These are phyloP conservation scores for Acorus calamus DNA, from an alignment of 106 monocot species.

Conservation along the genomic window DNA sequence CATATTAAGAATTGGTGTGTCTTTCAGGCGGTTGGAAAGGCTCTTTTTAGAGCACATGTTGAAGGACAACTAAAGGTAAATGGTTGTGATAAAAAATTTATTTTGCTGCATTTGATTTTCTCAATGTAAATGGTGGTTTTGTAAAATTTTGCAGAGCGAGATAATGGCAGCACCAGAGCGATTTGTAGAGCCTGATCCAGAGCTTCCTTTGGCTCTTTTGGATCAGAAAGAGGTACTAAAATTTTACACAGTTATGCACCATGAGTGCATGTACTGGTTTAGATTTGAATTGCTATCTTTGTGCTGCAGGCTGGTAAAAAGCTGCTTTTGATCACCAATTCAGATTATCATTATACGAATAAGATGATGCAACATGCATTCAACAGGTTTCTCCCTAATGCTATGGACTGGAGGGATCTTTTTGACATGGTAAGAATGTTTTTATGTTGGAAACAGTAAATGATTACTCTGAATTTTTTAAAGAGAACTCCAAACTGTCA, in stretches of 20 bases:
- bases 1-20: constrained; percentile 14
- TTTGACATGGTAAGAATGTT: constrained; percentile 75
- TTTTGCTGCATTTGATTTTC: neutral
- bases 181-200: constrained; percentile 91
- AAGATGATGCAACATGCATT: constrained; percentile 99
- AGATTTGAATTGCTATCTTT: too few species aligned
- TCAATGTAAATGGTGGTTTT: neutral
- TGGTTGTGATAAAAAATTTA: neutral
- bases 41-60: constrained; percentile 90
- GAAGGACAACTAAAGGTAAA: constrained; percentile 95
- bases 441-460: neutral
- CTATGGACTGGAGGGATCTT: constrained; percentile 89
- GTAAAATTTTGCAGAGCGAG: constrained; percentile 46
- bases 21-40: constrained; percentile 79
- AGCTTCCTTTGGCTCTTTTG: constrained; percentile 88
- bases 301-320: constrained; percentile 66
- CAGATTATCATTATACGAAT: constrained; percentile 95
- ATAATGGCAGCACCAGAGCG: constrained; percentile 87
- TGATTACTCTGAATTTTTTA: too few species aligned
- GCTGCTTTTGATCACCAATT: constrained; percentile 83
- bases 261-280: too few species aligned
- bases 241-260: neutral
- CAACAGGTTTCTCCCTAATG: constrained; percentile 90
- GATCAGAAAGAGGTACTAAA: constrained; percentile 88
- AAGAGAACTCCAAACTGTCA: too few species aligned